A percentile compares a stretch with the other conserved stretches of the same genome.
Evolutionary conservation across 495 filamentous ascomycete species (phyloP).

Genomic region (Elasticomyces elasticus): DNA sequence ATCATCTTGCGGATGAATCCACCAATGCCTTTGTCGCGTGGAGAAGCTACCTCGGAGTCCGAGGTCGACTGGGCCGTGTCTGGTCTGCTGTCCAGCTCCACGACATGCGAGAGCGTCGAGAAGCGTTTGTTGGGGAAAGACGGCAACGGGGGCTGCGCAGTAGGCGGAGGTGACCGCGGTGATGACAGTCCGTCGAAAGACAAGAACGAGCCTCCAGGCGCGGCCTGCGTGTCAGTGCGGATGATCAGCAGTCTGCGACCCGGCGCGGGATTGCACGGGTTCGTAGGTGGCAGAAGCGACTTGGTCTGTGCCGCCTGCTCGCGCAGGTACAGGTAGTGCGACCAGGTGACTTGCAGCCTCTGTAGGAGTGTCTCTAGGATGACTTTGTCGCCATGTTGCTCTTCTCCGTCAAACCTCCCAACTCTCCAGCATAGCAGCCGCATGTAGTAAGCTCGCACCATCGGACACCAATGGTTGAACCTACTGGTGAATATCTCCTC

Average conservation of each 20-base stretch:
- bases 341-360: slow-evolving; percentile 64
- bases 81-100: slow-evolving; percentile 22
- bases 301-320: slow-evolving; percentile 49
- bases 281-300: slow-evolving; percentile 57
- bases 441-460: slow-evolving; percentile 95
- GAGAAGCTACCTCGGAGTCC: slow-evolving; percentile 6
- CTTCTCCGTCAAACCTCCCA: slow-evolving; percentile 63
- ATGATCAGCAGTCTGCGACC: slow-evolving; percentile 85
- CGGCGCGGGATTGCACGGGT: slow-evolving; percentile 81
- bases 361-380: slow-evolving; percentile 63
- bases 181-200: slow-evolving; percentile 53
- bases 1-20: slow-evolving; percentile 20
- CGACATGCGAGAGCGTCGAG: slow-evolving; percentile 15
- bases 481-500: slow-evolving; percentile 69
- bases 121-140: slow-evolving; percentile 6
- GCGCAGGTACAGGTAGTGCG: slow-evolving; percentile 65
- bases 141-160: background rate
- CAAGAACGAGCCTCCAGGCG: slow-evolving; percentile 43
- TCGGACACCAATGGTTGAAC: slow-evolving; percentile 97
- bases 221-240: slow-evolving; percentile 60
- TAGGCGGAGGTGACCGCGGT: slow-evolving; percentile 29
- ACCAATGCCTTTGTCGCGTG: slow-evolving; percentile 10
- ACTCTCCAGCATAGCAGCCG: slow-evolving; percentile 88
- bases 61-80: slow-evolving; percentile 13
- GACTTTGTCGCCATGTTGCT: slow-evolving; percentile 35